Evolutionary conservation across 768 basidiomycete genomes (phyloP), one percentile per base, ranked within the genome.

Genomic region (Russula ochroleuca): DNA sequence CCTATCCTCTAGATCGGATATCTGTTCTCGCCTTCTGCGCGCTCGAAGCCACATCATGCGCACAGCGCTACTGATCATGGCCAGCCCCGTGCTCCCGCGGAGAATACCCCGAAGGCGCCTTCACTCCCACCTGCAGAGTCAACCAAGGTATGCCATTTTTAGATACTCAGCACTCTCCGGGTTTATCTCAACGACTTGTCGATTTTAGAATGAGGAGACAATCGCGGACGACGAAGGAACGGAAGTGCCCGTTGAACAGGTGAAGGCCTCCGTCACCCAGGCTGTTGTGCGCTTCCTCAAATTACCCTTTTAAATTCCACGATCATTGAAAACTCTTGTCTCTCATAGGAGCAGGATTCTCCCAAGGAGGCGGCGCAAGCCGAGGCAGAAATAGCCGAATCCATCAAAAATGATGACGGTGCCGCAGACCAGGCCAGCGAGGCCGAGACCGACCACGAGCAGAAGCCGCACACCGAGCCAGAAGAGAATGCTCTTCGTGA

Each of bases 61-160:
- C 83, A 82, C 73, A 80, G 80, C 71, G 81, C 81, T 54, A 77
- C 81, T 64, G 78, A 82, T 59, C 83, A 83, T 70, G 81, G 78
- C 65, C 79, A 79, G 69, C 80, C 83, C 70, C 78, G 77, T 67
- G 78, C 77, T 49, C 78, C 78, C 65, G 79, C 78, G 66, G 80
- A 82, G 67, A 69, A 80, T 59, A 81, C 65, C 76, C 81, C 72
- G 79, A 80, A 57, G 77, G 78, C 66, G 76, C 35, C 47, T 31
- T 53, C 49, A 11, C 48, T 47, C 21, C 57, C 41, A 15, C 48
- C 48, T 7, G 23, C 35, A 60, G 53, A 59, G 6, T 49, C 54
- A 38, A 61, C 35, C 21, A 33, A 60, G 21, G 64, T 67, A 40
- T 14, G 51, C 15, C 59, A 6, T 17, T 37, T 43, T 23, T 28